Evolutionary conservation across 345 rosid species (phyloP).

Genomic region (Eucalyptus cloeziana): DNA sequence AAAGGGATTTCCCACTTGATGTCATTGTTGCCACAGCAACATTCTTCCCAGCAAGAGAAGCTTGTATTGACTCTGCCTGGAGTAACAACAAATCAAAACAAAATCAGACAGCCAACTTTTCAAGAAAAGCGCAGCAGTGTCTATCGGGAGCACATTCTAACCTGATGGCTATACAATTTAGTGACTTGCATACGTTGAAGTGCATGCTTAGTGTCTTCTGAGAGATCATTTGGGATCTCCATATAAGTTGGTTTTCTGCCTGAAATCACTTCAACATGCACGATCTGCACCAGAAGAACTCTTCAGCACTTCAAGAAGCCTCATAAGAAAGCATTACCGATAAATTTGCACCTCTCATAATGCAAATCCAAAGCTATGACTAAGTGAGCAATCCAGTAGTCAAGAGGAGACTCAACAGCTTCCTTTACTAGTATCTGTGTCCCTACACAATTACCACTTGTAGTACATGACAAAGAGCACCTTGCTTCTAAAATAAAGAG

Average conservation of each 20-base stretch:
- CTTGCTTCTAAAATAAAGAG: neutral
- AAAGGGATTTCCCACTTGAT: constrained; percentile 97
- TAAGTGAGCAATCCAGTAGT: neutral
- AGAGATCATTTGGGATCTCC: constrained; percentile 49
- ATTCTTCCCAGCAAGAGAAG: constrained; percentile 69
- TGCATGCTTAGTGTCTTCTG: constrained; percentile 47
- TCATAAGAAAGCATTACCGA: neutral
- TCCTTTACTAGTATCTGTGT: neutral
- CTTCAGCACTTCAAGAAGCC: neutral
- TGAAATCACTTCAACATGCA: constrained; percentile 60
- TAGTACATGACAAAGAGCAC: neutral
- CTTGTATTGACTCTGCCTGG: constrained; percentile 74
- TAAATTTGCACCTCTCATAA: neutral
- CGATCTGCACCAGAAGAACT: constrained; percentile 41
- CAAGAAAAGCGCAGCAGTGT: neutral
- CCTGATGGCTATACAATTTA: constrained; percentile 87
- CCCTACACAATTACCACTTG: neutral
- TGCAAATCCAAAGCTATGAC: neutral
- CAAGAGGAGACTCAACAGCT: neutral
- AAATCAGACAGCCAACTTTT: neutral
- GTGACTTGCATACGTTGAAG: constrained; percentile 56
- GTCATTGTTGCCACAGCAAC: constrained; percentile 90
- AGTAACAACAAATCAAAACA: neutral
- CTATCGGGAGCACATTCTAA: constrained; percentile 32
- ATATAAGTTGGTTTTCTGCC: constrained; percentile 44